phyloP scores from a whole-genome alignment of 164 flowering plant species.

The Magnolia kwangsiensis region DNA sequence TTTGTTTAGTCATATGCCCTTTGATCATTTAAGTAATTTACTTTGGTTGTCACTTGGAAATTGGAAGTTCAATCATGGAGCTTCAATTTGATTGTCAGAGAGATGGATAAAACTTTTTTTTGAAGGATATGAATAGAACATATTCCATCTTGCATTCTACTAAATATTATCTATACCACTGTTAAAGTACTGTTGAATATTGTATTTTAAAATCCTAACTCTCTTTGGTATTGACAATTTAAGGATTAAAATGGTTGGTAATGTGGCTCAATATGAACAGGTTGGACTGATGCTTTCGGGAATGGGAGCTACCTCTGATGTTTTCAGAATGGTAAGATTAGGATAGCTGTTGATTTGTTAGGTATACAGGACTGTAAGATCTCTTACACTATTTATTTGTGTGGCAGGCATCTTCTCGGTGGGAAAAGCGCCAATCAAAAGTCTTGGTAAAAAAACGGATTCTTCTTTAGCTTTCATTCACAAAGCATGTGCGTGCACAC shows the following conservation, averaged over 20 bases:
- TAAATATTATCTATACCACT: neutral
- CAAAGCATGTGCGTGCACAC: neutral
- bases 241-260: neutral
- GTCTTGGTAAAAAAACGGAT: slow-evolving; percentile 57
- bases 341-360: neutral
- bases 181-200: neutral
- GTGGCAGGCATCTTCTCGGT: slow-evolving; percentile 76
- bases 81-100: neutral
- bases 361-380: neutral
- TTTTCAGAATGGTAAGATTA: slow-evolving; percentile 32
- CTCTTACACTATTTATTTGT: neutral
- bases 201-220: neutral
- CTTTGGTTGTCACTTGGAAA: neutral
- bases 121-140: neutral
- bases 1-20: neutral
- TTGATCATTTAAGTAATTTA: neutral
- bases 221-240: too few relatives aligned
- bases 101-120: neutral
- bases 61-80: neutral
- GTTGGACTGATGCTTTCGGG: slow-evolving; percentile 35
- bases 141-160: neutral
- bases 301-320: slow-evolving; percentile 33
- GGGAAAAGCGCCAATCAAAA: slow-evolving; percentile 91
- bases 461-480: neutral
- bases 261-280: slow-evolving; percentile 15